Conservation (phyloP, 305 asterid genomes). For the Fraxinus nigra region DNA sequence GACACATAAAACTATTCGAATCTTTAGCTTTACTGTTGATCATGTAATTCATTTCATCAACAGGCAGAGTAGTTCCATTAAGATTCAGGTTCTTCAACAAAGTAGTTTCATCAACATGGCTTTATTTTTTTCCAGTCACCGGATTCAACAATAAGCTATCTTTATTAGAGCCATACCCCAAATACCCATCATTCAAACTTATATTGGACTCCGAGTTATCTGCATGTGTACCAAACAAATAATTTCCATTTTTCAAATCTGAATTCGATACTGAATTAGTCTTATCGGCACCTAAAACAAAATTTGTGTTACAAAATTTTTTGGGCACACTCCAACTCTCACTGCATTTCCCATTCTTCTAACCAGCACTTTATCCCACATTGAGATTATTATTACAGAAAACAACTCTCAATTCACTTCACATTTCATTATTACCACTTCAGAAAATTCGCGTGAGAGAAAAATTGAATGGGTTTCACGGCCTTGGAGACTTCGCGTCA, state of each 20-base stretch:
- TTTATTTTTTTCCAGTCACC: not conserved
- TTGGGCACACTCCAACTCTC: conserved; percentile 14
- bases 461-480: too few species aligned
- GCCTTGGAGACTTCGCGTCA: too few species aligned
- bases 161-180: conserved; percentile 16
- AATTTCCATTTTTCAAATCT: conserved; percentile 19
- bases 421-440: too few species aligned
- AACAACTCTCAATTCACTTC: too few species aligned
- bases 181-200: conserved; percentile 9
- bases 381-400: not conserved
- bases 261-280: conserved; percentile 19
- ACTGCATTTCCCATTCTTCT: conserved; percentile 7
- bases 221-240: conserved; percentile 15
- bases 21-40: too few species aligned
- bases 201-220: conserved; percentile 15
- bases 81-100: too few species aligned
- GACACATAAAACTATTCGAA: too few species aligned
- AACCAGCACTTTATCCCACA: conserved; percentile 18
- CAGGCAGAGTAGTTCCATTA: too few species aligned
- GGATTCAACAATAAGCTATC: conserved; percentile 12
- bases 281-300: conserved; percentile 17
- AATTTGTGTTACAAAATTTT: conserved; percentile 17
- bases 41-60: too few species aligned
- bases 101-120: conserved; percentile 14
- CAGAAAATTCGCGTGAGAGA: too few species aligned